Evolutionary conservation across 345 rosid species (phyloP).

Genomic region (Lepidium africanum): DNA sequence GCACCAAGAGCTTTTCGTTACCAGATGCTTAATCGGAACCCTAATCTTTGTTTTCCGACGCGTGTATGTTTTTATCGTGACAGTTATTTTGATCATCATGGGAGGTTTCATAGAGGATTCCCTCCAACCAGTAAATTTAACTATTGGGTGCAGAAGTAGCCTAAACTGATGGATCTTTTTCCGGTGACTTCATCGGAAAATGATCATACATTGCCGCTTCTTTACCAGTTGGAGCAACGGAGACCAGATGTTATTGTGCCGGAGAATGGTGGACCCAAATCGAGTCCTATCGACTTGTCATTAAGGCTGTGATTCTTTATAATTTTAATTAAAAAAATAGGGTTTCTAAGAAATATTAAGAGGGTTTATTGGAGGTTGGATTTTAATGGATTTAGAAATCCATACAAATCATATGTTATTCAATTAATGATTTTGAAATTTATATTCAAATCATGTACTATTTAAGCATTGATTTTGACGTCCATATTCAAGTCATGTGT

Average conservation of each 20-base stretch:
- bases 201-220: conserved; percentile 10
- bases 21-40: background rate
- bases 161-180: conserved; percentile 4
- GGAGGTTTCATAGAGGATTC: conserved; percentile 1
- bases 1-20: background rate
- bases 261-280: background rate
- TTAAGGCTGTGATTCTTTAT: background rate
- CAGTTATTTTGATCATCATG: background rate
- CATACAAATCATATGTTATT: no score
- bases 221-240: conserved; percentile 13
- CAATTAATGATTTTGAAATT: no score
- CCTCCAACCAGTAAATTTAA: background rate
- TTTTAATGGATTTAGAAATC: no score
- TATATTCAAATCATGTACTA: no score
- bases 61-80: background rate
- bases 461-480: no score
- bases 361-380: no score
- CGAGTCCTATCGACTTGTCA: conserved; percentile 16
- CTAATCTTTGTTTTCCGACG: background rate
- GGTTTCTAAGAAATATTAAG: background rate
- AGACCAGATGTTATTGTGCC: background rate
- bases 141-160: background rate
- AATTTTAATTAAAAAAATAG: no score
- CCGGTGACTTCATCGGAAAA: background rate
- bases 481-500: no score